Evolutionary conservation across 2,329 filamentous ascomycete species (phyloP), one percentile per base, ranked within the genome.

Genomic region (Fusarium marasasianum): DNA sequence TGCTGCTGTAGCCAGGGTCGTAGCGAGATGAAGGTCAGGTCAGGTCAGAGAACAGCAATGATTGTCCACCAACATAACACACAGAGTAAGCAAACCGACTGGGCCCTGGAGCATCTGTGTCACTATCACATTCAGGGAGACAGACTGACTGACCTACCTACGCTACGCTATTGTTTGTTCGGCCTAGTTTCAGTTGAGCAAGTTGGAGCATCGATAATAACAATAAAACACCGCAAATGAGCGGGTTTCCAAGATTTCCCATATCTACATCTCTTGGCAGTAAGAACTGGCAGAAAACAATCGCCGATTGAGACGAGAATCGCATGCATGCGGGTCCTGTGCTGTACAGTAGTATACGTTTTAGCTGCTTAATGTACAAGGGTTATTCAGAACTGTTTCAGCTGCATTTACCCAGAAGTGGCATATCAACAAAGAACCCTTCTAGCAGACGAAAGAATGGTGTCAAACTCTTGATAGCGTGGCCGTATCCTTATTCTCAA

Each of bases 1-100:
- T 56, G 37, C 22, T 53, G n/a, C 35, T 35, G 40, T 58, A 61
- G 66, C 73, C 63, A 68, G 76, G 76, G 69, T 72, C 13, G 51
- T 69, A 76, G 76, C 70, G 75, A 77, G 71, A 77, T 77, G 75
- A 75, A 65, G 55, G 51, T 35, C 66, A 50, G 58, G 35, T 35
- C 68, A 45, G 51, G 53, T 40, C 68, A 53, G 44, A 60, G 67
- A 55, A 54, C 47, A 66, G 62, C 63, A 59, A 57, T 43, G 55
- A 70, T 60, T 72, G 56, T 55, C 64, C 44, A 61, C 68, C 55
- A 60, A 62, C 63, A 24, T 11, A 41, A 62, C 68, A 24, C 29
- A 50, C 33, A 29, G 38, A 40, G 37, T 26, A 50, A 43, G 33
- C 66, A 59, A 71, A 71, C 56, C 38, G 26, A 71, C 56, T 44